phyloP scores from a whole-genome alignment of 1,139 yeast species.

The Ogataea hybrid region DNA sequence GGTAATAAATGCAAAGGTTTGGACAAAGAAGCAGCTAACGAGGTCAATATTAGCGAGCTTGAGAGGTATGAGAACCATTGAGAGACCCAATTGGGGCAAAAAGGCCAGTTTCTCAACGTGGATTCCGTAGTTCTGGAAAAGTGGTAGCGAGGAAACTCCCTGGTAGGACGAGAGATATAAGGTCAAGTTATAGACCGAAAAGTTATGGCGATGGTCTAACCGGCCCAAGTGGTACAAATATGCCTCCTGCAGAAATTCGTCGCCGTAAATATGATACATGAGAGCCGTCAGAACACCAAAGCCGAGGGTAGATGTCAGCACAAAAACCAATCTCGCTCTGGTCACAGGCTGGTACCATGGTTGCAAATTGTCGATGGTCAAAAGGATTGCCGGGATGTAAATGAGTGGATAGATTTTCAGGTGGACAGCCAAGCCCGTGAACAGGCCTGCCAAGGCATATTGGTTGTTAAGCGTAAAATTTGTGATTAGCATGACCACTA shows the following conservation, averaged over 20 bases:
- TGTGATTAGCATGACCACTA: conserved; percentile 63
- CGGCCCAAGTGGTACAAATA: conserved; percentile 81
- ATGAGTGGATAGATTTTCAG: conserved; percentile 90
- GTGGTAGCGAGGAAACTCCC: conserved; percentile 9
- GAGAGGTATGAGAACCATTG: conserved; percentile 61
- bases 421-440: conserved; percentile 79
- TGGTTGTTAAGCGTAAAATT: conserved; percentile 40
- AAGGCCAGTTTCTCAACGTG: conserved; percentile 59
- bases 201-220: conserved; percentile 92
- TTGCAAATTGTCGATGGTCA: conserved; percentile 29
- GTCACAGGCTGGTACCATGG: conserved; percentile 44
- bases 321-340: conserved; percentile 44
- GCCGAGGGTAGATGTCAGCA: conserved; percentile 40
- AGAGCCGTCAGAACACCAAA: conserved; percentile 45
- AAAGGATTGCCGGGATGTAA: conserved; percentile 59
- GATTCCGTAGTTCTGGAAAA: conserved; percentile 11
- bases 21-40: conserved; percentile 72
- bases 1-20: conserved; percentile 86
- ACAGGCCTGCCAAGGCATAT: conserved; percentile 53
- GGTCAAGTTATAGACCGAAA: conserved; percentile 79
- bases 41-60: conserved; percentile 40
- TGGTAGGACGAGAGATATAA: conserved; percentile 63
- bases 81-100: conserved; percentile 71
- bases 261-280: conserved; percentile 71
- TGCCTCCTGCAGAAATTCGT: conserved; percentile 73